A percentile compares a stretch with the other conserved stretches of the same genome.
Conservation (phyloP, 371 early-diverging fungal species). For the Dinochytrium kinnereticum region DNA sequence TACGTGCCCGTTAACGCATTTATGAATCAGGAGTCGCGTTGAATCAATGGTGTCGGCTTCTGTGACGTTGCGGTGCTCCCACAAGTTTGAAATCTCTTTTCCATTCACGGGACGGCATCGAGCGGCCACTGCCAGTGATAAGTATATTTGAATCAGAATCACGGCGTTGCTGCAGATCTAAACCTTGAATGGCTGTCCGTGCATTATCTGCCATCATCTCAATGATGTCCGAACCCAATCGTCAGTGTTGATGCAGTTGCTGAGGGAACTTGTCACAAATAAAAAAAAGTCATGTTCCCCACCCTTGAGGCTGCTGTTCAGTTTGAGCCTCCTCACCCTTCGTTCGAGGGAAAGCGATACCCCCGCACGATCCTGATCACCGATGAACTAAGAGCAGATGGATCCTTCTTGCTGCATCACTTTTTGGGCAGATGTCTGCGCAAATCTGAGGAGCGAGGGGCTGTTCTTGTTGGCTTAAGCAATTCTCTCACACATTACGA, state of each 20-base stretch:
- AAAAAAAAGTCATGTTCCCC: no score
- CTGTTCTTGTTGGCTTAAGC: slow-evolving; percentile 68
- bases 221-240: no score
- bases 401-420: slow-evolving; percentile 72
- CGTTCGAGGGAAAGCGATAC: not conserved
- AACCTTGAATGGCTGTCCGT: not conserved
- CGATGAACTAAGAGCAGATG: slow-evolving; percentile 70
- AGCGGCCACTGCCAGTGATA: not conserved
- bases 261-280: no score
- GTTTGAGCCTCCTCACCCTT: not conserved
- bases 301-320: slow-evolving; percentile 16
- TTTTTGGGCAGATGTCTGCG: slow-evolving; percentile 71
- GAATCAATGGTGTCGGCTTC: not conserved
- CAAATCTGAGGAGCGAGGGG: slow-evolving; percentile 38
- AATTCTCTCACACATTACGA: slow-evolving; percentile 72
- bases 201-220: not conserved
- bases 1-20: no score
- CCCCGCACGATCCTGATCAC: slow-evolving; percentile 56
- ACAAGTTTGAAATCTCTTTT: not conserved
- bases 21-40: not conserved
- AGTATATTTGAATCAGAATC: no score
- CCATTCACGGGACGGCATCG: not conserved
- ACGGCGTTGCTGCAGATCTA: no score
- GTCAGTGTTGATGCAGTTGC: no score
- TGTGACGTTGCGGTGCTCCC: no score